Conservation (phyloP, 345 rosid genomes). For the Rhodomyrtus tomentosa region DNA sequence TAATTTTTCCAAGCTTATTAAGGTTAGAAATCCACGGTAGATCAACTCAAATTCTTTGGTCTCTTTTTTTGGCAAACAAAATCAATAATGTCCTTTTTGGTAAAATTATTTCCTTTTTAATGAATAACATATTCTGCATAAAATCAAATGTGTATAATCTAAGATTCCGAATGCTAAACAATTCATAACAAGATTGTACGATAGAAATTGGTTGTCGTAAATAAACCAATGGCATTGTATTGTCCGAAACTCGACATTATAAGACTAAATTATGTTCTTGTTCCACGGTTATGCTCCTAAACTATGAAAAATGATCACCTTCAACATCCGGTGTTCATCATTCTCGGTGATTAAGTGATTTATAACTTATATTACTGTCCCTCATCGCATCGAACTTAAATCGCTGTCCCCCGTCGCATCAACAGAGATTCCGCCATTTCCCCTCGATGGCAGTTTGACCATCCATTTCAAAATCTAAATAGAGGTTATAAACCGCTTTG, state of each 20-base stretch:
- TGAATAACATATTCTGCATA: too few relatives aligned
- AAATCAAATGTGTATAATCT: neutral
- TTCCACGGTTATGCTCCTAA: neutral
- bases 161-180: neutral
- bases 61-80: neutral
- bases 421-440: neutral
- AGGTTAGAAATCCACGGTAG: neutral
- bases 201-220: neutral
- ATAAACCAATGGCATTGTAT: neutral
- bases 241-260: neutral
- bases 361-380: neutral
- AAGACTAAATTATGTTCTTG: neutral
- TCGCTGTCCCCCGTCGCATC: neutral
- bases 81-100: neutral
- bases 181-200: neutral
- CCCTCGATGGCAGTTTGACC: neutral
- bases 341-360: neutral
- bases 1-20: neutral
- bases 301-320: neutral
- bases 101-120: neutral
- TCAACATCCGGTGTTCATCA: too few relatives aligned
- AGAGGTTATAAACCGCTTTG: neutral
- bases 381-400: neutral
- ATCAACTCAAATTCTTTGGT: neutral
- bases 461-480: neutral